These are phyloP conservation scores for Licmophora abbreviata DNA, from an alignment of 108 stramenopile species.

Conservation along the genomic window DNA sequence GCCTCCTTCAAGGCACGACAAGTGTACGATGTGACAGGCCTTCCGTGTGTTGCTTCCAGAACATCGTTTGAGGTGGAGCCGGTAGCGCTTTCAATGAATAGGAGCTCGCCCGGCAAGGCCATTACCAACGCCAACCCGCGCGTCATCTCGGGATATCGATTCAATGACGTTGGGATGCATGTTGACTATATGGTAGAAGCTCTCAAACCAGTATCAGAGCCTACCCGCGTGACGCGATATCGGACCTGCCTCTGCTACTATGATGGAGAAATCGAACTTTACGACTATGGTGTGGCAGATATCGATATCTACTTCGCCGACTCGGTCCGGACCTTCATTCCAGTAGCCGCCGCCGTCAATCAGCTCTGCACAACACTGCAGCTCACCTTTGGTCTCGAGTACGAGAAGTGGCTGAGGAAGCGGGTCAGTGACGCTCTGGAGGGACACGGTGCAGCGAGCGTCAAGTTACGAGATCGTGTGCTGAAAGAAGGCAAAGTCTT, in stretches of 20 bases:
- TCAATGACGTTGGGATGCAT: slow-evolving; percentile 73
- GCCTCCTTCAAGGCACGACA: slow-evolving; percentile 76
- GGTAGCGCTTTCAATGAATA: slow-evolving; percentile 30
- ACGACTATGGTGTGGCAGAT: slow-evolving; percentile 70
- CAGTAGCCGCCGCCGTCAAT: slow-evolving; percentile 58
- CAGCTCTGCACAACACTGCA: slow-evolving; percentile 63
- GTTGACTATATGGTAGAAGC: slow-evolving; percentile 71
- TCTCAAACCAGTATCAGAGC: slow-evolving; percentile 63
- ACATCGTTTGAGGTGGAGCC: slow-evolving; percentile 82
- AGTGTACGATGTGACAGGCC: slow-evolving; percentile 67
- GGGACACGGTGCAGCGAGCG: slow-evolving; percentile 28
- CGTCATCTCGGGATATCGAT: slow-evolving; percentile 65
- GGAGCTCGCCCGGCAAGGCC: slow-evolving; percentile 9
- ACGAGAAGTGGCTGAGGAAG: slow-evolving; percentile 57
- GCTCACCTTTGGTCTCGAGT: slow-evolving; percentile 64
- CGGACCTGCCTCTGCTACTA: slow-evolving; percentile 75
- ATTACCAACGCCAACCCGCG: slow-evolving; percentile 23
- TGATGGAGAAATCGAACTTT: slow-evolving; percentile 81
- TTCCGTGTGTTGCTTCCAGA: slow-evolving; percentile 65
- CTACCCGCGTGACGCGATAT: slow-evolving; percentile 67
- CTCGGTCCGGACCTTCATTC: slow-evolving; percentile 63
- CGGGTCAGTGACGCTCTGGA: slow-evolving; percentile 36
- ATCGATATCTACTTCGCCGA: slow-evolving; percentile 60
- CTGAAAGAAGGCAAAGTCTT: slow-evolving; percentile 78
- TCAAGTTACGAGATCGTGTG: slow-evolving; percentile 77